Percentiles rank a stretch among this genome's conserved stretches.
phyloP scores from a whole-genome alignment of 495 filamentous ascomycete genomes.

The Chaetomium tenue region DNA sequence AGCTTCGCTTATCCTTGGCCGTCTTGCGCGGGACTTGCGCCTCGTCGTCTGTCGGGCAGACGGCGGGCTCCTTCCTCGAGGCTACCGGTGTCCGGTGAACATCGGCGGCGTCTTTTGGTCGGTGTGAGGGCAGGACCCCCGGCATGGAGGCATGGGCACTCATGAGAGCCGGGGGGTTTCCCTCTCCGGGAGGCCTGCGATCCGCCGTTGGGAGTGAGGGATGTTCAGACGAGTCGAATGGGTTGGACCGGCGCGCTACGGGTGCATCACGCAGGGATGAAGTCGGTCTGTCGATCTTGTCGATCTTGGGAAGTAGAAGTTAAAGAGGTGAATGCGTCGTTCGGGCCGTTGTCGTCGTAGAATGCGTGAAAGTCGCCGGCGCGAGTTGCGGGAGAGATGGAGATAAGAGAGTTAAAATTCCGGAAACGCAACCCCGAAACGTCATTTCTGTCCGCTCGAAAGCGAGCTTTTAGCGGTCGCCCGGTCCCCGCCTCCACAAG shows the following conservation, averaged over 20 bases:
- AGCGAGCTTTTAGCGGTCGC: constrained; percentile 4
- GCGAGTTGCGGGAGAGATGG: background rate
- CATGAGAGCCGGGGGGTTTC: constrained; percentile 51
- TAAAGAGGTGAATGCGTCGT: background rate
- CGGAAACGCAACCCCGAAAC: constrained; percentile 28
- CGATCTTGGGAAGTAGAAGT: background rate
- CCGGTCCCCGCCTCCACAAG: constrained; percentile 27
- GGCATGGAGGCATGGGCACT: constrained; percentile 49
- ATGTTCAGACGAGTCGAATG: constrained; percentile 2
- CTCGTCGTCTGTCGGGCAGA: constrained; percentile 42
- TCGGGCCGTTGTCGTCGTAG: background rate
- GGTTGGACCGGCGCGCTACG: constrained; percentile 12
- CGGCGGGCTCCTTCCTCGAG: constrained; percentile 26
- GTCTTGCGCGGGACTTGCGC: constrained; percentile 39
- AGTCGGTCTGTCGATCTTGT: background rate
- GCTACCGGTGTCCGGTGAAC: constrained; percentile 28
- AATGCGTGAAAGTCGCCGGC: background rate
- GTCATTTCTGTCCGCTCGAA: constrained; percentile 28
- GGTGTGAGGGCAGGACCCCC: constrained; percentile 42
- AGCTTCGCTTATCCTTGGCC: constrained; percentile 61
- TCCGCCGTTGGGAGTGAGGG: constrained; percentile 24
- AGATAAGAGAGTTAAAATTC: constrained; percentile 19
- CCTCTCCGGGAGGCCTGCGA: constrained; percentile 30
- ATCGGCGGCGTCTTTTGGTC: constrained; percentile 34
- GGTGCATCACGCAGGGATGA: constrained; percentile 23